Evolutionary conservation across 2,329 filamentous ascomycete genomes (phyloP), one percentile per base, ranked within the genome.

Genomic region (Fusarium hainanense): DNA sequence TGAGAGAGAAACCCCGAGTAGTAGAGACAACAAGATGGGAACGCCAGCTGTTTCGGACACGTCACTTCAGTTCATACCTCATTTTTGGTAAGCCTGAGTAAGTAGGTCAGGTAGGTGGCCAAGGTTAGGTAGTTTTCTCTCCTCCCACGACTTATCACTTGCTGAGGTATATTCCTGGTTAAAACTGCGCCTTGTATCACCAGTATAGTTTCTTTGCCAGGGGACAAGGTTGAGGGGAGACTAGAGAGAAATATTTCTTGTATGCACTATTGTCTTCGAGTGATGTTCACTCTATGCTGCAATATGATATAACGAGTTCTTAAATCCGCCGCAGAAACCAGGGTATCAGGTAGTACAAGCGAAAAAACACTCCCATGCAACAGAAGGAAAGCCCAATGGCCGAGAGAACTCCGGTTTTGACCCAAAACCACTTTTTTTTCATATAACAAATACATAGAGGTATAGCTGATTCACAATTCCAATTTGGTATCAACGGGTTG

Each of bases 401-500:
- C 46, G 18, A 64, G 58, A 56, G 47, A 70, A 70, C 67, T 55
- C 67, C 66, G 34, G 25, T 48, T 46, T 54, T 37, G 27, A 47
- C 44, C 58, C n/a, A 57, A 50, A 49, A 25, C 37, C 37, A 56
- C 63, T 58, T 52, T 49, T 52, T 49, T 37, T 54, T 37, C 46
- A 30, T 42, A 63, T n/a, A 40, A 56, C 49, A 70, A 52, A 63
- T 42, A 56, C 23, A 41, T 41, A 46, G 37, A 52, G 41, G 58
- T 27, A 57, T 58, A 43, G 46, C 21, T 56, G 57, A 57, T 44
- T 54, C 52, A 44, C 59, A 61, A 69, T 64, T 69, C 56, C 68
- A 70, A 69, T 70, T 62, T 70, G 64, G 68, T 69, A 70, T 69
- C 68, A 71, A 54, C 42, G 34, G 42, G 27, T 25, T 58, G n/a